A percentile compares a stretch with the other conserved stretches of the same genome.
Conservation (phyloP, 768 basidiomycete species). For the Lactarius tabidus region DNA sequence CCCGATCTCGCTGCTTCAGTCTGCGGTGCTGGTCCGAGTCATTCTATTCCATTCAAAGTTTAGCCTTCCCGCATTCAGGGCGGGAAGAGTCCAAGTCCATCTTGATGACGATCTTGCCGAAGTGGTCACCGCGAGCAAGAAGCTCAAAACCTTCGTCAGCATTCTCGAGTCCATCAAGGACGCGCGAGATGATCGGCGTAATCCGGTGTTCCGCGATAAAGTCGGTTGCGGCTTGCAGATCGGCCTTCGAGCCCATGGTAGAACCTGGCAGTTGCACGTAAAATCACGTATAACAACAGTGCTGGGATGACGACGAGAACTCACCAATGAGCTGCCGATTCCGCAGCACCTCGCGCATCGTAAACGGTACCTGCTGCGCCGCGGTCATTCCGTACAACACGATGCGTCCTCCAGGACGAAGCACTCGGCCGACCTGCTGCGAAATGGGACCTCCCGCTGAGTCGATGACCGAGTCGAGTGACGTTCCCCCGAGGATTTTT, state of each 20-base stretch:
- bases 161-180: constrained; percentile 60
- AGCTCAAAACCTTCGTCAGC: constrained; percentile 70
- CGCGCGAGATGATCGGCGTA: constrained; percentile 63
- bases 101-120: constrained; percentile 72
- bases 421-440: constrained; percentile 33
- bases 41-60: constrained; percentile 3
- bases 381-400: constrained; percentile 50
- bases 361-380: constrained; percentile 53
- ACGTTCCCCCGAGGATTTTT: constrained; percentile 29
- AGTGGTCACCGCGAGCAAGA: constrained; percentile 60
- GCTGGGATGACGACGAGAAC: constrained; percentile 21
- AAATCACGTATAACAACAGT: background rate
- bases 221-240: constrained; percentile 64
- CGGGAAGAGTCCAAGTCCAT: constrained; percentile 29
- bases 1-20: background rate
- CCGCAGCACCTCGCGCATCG: constrained; percentile 74
- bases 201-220: constrained; percentile 67
- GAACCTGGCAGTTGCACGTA: constrained; percentile 47
- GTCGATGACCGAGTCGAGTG: constrained; percentile 43
- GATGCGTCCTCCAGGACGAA: constrained; percentile 37
- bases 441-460: constrained; percentile 43
- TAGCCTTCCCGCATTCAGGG: background rate
- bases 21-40: too few species aligned
- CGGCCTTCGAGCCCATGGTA: constrained; percentile 78
- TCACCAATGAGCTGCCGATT: constrained; percentile 71